Evolutionary conservation across 441 rosid genomes (phyloP).

Genomic region (Populus hybrid): DNA sequence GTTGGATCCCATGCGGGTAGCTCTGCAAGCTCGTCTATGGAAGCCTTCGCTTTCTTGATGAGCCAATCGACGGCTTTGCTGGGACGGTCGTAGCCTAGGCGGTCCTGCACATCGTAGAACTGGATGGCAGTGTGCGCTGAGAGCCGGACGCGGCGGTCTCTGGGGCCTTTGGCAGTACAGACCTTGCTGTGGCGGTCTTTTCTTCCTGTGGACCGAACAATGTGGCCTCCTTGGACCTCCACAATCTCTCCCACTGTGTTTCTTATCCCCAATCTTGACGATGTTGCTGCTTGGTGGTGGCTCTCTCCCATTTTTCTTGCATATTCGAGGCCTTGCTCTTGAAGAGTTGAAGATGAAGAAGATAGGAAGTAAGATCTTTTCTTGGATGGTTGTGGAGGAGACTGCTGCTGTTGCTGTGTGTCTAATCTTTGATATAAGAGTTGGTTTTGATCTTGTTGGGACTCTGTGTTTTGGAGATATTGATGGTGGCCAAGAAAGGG

Average conservation of each 20-base stretch:
- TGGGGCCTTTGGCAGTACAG: conserved; percentile 85
- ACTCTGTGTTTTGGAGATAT: conserved; percentile 16
- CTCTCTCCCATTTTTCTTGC: conserved; percentile 59
- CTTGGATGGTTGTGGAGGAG: conserved; percentile 26
- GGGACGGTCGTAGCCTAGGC: conserved; percentile 91
- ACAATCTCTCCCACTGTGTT: conserved; percentile 72
- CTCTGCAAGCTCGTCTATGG: conserved; percentile 82
- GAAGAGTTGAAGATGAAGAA: conserved; percentile 15
- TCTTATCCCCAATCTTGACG: conserved; percentile 57
- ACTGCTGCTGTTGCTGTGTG: conserved; percentile 7
- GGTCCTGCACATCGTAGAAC: conserved; percentile 93
- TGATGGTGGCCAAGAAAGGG: conserved; percentile 20
- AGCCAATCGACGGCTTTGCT: conserved; percentile 97
- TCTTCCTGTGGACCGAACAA: conserved; percentile 73
- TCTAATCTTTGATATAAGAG: conserved; percentile 26
- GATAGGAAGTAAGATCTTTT: conserved; percentile 36
- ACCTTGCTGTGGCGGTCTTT: conserved; percentile 96
- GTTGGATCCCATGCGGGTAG: conserved; percentile 85
- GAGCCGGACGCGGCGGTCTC: conserved; percentile 94
- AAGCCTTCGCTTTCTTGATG: conserved; percentile 69
- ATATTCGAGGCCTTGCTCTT: conserved; percentile 36
- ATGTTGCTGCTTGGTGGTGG: conserved; percentile 31
- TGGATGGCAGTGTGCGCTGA: conserved; percentile 91
- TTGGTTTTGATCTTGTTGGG: conserved; percentile 24
- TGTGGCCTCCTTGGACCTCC: conserved; percentile 94